phyloP scores from a whole-genome alignment of 176 grass and related monocot genomes.

The Coix lacrymajobi region DNA sequence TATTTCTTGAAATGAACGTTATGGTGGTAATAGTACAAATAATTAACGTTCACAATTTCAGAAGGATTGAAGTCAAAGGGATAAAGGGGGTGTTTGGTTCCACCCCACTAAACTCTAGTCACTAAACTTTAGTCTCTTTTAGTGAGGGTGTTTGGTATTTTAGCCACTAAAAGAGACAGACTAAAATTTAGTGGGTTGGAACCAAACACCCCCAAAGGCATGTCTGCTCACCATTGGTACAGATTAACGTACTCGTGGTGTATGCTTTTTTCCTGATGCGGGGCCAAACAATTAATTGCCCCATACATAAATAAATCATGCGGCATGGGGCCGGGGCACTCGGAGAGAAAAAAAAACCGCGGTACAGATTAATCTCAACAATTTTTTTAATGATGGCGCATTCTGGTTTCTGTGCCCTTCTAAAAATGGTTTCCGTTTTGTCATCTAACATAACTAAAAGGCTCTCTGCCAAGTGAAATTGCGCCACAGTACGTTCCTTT shows the following conservation, averaged over 20 bases:
- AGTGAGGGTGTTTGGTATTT: too few species aligned
- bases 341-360: not conserved
- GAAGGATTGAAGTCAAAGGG: not conserved
- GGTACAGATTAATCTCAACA: too few species aligned
- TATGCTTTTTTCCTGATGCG: not conserved
- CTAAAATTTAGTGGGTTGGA: too few species aligned
- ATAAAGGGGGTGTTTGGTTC: too few species aligned
- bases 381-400: not conserved
- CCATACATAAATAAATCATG: not conserved
- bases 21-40: not conserved
- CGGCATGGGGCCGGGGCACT: not conserved
- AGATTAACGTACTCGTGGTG: not conserved
- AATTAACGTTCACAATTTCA: not conserved
- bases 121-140: too few species aligned
- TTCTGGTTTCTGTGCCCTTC: not conserved
- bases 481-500: not conserved
- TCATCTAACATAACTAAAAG: not conserved
- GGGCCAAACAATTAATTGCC: not conserved
- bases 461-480: not conserved
- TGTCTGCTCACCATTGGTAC: not conserved
- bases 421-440: not conserved
- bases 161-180: too few species aligned
- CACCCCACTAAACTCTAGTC: too few species aligned
- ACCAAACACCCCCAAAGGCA: too few species aligned
- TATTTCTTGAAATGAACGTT: not conserved